A percentile compares a stretch with the other conserved stretches of the same genome.
phyloP scores from a whole-genome alignment of 2,329 filamentous ascomycete genomes.

The Teratosphaeria pseudoeucalypti region DNA sequence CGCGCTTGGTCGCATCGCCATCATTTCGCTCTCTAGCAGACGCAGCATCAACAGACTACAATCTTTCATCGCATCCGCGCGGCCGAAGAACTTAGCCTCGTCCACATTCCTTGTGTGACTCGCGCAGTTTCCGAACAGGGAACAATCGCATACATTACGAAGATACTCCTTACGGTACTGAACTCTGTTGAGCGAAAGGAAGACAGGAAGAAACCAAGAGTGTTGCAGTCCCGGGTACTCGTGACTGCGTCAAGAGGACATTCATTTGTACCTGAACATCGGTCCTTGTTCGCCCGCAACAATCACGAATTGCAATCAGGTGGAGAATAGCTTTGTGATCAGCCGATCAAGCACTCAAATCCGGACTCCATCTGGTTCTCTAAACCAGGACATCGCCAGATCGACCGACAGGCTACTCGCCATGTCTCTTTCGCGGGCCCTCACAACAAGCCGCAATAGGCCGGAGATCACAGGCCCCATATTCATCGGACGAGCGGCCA shows the following conservation, averaged over 20 bases:
- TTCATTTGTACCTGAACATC: background rate
- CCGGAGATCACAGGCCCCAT: constrained; percentile 28
- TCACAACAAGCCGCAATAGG: constrained; percentile 62
- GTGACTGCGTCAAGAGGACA: background rate
- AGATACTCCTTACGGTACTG: background rate
- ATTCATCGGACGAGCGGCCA: constrained; percentile 30
- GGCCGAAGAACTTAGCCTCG: background rate
- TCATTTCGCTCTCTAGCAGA: background rate
- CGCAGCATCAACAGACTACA: background rate
- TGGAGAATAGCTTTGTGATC: background rate
- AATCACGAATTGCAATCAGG: background rate
- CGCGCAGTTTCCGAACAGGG: background rate
- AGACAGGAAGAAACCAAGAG: background rate
- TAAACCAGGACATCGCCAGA: background rate
- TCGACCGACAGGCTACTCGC: background rate
- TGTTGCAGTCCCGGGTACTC: background rate
- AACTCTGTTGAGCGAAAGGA: background rate
- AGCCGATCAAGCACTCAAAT: background rate
- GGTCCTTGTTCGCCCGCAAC: background rate
- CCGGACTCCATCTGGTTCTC: background rate
- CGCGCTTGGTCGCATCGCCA: background rate
- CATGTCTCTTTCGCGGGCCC: constrained; percentile 58
- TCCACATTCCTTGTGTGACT: background rate
- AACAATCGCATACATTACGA: background rate
- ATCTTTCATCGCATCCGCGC: background rate